Percentiles rank a stretch among this genome's conserved stretches.
These are phyloP conservation scores for Ganoderma lingzhi DNA, from an alignment of 1,284 basidiomycete species.

Conservation along the genomic window DNA sequence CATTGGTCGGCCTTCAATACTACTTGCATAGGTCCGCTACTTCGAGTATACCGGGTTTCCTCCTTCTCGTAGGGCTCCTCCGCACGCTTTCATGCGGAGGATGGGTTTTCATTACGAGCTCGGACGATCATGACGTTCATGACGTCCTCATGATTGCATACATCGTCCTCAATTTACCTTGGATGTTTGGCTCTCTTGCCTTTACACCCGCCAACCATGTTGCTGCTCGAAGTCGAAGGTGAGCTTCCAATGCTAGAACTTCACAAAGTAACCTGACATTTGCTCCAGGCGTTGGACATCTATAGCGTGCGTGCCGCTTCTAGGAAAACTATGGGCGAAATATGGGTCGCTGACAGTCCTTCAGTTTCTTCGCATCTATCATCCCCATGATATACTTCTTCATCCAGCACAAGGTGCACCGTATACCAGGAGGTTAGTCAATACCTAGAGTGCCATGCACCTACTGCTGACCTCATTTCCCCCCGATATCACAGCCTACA, in stretches of 20 bases:
- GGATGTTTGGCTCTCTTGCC: conserved; percentile 83
- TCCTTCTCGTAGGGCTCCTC: conserved; percentile 73
- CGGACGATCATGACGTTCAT: conserved; percentile 83
- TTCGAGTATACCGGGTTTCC: conserved; percentile 59
- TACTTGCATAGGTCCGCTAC: conserved; percentile 57
- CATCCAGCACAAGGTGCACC: conserved; percentile 83
- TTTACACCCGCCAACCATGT: conserved; percentile 57
- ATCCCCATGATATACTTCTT: conserved; percentile 86
- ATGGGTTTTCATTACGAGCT: conserved; percentile 93
- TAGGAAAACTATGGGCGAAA: not conserved
- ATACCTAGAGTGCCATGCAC: not conserved
- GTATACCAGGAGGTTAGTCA: conserved; percentile 76
- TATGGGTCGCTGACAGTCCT: not conserved
- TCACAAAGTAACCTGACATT: conserved; percentile 13
- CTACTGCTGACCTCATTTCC: not conserved
- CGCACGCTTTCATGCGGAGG: conserved; percentile 89
- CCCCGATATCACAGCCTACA: conserved; percentile 70
- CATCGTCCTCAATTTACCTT: conserved; percentile 83
- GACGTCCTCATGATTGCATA: conserved; percentile 92
- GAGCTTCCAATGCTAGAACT: conserved; percentile 26
- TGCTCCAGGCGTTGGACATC: conserved; percentile 59
- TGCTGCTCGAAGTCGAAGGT: conserved; percentile 61
- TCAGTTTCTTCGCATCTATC: conserved; percentile 75
- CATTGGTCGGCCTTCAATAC: conserved; percentile 80
- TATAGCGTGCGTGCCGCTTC: conserved; percentile 49